Percentiles rank a stretch among this genome's conserved stretches.
Conservation (phyloP, 495 filamentous ascomycete genomes). For the Aspergillus campestris region DNA sequence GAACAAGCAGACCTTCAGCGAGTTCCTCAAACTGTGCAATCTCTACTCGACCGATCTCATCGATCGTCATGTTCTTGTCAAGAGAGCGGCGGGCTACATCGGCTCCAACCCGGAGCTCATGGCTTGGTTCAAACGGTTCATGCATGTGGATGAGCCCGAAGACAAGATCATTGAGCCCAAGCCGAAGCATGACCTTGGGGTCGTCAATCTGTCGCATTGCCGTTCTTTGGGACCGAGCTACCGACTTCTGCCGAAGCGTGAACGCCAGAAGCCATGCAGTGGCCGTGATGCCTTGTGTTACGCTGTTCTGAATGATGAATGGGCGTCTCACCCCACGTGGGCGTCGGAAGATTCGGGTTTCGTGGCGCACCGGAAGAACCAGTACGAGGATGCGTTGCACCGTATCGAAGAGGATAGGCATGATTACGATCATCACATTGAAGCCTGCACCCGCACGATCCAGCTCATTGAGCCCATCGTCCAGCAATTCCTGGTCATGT, state of each 20-base stretch:
- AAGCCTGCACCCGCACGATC: slow-evolving; percentile 85
- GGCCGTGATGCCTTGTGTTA: slow-evolving; percentile 91
- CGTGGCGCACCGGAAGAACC: slow-evolving; percentile 94
- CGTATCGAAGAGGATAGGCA: slow-evolving; percentile 97
- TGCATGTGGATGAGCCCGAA: slow-evolving; percentile 56
- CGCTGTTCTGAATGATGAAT: slow-evolving; percentile 89
- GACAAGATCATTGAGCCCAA: slow-evolving; percentile 75
- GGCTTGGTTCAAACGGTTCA: slow-evolving; percentile 73
- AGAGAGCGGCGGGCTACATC: slow-evolving; percentile 78
- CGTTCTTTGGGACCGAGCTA: slow-evolving; percentile 92
- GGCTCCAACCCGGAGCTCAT: slow-evolving; percentile 81
- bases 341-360: slow-evolving; percentile 98
- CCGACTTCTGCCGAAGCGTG: slow-evolving; percentile 78
- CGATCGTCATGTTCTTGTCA: slow-evolving; percentile 66
- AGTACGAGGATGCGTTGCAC: slow-evolving; percentile 84
- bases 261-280: slow-evolving; percentile 78
- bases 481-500: slow-evolving; percentile 73
- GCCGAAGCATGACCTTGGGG: slow-evolving; percentile 59
- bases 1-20: slow-evolving; percentile 83
- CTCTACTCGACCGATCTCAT: slow-evolving; percentile 87
- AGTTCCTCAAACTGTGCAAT: slow-evolving; percentile 94
- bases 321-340: slow-evolving; percentile 99
- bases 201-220: slow-evolving; percentile 86
- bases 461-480: slow-evolving; percentile 91
- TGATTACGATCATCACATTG: slow-evolving; percentile 97